Evolutionary conservation across 2,329 filamentous ascomycete genomes (phyloP), one percentile per base, ranked within the genome.

Genomic region (Diaporthe citri): DNA sequence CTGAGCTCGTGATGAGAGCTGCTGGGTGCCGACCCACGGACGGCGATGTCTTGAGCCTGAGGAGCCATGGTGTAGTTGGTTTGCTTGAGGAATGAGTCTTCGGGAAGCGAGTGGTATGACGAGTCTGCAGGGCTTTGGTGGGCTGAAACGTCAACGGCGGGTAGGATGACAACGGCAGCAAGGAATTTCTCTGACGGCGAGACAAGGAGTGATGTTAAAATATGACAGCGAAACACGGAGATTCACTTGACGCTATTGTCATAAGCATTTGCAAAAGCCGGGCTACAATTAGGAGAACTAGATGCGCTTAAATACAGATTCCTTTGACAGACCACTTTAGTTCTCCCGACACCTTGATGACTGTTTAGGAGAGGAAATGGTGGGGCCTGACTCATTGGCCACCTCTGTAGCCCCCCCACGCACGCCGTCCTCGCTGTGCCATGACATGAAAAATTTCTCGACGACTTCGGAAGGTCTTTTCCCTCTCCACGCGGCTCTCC

Each of bases 1-100:
- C 90, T 91, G 81, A 92, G 86, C 82, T 88, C 92, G 81, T 91
- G 89, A 6, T 31, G 43, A 8, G 55, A 43, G 25, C 90, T 90
- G n/a, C 90, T 90, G 79, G 86, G 88, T 78, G 83, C 77, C 78
- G 85, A 82, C 59, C 66, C 46, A 25, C 71, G 72, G 66, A 72
- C 62, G 57, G 74, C 71, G 46, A 77, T 76, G 15, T 76, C 71
- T 62, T 72, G 73, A 34, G 73, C 66, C 62, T 74, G 74, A 48
- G 75, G 70, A 74, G 74, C 60, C 76, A 77, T 77, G 57, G 20
- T 74, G 71, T n/a, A 36, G 51, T 34, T 22, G 17, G 28, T 39
- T 66, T 57, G 36, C 31, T 75, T 31, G 31, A 22, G 34, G 34
- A 55, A 34, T 34, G 72, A 71, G 56, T 43, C 43, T 57, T 51